Base-by-base conservation (phyloP, 352 stramenopile genomes). In the Aphanomyces stellatus region DNA sequence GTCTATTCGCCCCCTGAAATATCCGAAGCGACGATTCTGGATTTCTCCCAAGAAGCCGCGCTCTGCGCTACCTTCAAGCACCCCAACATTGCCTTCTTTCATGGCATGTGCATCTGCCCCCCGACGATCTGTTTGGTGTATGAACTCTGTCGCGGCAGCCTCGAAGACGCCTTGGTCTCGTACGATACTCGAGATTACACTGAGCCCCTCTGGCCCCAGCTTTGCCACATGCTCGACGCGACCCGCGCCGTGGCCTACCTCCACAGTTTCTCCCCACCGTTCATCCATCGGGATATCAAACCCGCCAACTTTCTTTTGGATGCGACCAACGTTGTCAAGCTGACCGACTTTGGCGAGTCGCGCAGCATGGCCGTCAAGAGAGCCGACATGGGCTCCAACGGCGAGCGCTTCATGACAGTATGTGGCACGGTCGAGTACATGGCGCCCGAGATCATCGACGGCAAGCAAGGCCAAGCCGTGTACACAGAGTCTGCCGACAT, bases 31-130 rank as follows among this genome's bases (percentile, higher is more conserved):
- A 75, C 76, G 1, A 79, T 93, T 30, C 82, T 79, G 22, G 81
- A 82, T 56, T 93, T 91, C 57, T 91, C 82, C 5, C 82, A 91
- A 28, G 85, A 91, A 63, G 85, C 85, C 13, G 84, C 84, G 2
- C 69, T 93, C 13, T 93, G 79, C 61, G 81, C 81, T 7, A 76
- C 81, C n/a, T 70, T 92, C 2, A 69, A 85, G 30, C 84, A 92
- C 49, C 80, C 85, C 0, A 93, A 93, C 69, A 82, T 93, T 43
- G 79, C 90, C 64, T 81, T 76, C 59, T 93, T 93, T 68, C 83
- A 88, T 49, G 85, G 83, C 24, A 91, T 93, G 81, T 93, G 85
- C 51, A 77, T 93, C 19, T 87, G 74, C 25, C 82, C 82, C 15
- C 81, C 83, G 2, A 88, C 83, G 10, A 83, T 92, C 37, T 90